Percentiles rank a stretch among this genome's conserved stretches.
Evolutionary conservation across 2,329 filamentous ascomycete species (phyloP).

Genomic region (Aspergillus neotritici): DNA sequence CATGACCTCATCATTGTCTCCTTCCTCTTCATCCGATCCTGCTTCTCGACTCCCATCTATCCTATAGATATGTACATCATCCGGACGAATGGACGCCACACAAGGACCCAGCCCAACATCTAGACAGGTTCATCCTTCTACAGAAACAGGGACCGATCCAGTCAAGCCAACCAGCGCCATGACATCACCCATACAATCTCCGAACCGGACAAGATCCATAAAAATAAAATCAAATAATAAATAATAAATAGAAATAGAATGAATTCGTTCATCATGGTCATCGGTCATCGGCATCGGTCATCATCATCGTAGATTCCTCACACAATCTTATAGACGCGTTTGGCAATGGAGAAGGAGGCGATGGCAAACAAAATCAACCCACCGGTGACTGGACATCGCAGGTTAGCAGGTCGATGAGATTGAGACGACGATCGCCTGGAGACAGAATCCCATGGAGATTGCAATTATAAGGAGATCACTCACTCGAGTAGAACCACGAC

Average conservation of each 20-base stretch:
- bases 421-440: neutral
- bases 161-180: no score
- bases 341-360: constrained; percentile 73
- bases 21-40: neutral
- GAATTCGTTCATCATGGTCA: no score
- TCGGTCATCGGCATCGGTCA: no score
- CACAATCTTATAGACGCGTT: constrained; percentile 76
- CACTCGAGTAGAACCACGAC: constrained; percentile 64
- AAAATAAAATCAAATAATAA: neutral
- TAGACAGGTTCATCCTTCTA: no score
- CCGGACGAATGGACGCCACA: no score
- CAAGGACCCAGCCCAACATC: no score
- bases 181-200: no score
- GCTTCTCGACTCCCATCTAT: no score
- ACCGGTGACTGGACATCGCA: constrained; percentile 51
- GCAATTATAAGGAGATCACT: constrained; percentile 11
- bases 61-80: no score
- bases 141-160: no score
- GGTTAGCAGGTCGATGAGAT: constrained; percentile 5
- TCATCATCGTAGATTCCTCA: constrained; percentile 27
- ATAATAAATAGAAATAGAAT: constrained; percentile 2
- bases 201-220: no score
- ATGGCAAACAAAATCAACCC: constrained; percentile 74
- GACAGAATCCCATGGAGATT: neutral
- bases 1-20: constrained; percentile 16